Percentiles rank a stretch among this genome's conserved stretches.
These are phyloP conservation scores for Cryptosporidium ryanae DNA, from an alignment of 169 alveolate species.

Conservation along the genomic window DNA sequence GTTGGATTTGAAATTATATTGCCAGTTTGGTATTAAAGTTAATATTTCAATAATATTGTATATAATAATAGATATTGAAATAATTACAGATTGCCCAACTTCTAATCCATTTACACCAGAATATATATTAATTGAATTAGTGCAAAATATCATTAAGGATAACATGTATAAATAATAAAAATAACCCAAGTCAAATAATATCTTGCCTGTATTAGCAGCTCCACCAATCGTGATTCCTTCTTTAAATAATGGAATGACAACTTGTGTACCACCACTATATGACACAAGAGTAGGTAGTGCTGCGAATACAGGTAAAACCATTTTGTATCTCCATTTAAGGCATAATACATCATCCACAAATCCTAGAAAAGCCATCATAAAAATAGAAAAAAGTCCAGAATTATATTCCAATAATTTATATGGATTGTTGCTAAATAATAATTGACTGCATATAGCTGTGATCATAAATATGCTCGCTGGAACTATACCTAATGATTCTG, in stretches of 20 bases:
- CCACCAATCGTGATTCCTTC: constrained; percentile 55
- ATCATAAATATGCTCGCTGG: constrained; percentile 87
- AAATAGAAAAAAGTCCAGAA: constrained; percentile 88
- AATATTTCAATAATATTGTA: constrained; percentile 87
- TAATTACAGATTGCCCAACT: constrained; percentile 91
- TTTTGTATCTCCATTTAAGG: constrained; percentile 92
- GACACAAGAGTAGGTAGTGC: constrained; percentile 89
- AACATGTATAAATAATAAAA: constrained; percentile 88
- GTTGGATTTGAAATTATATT: constrained; percentile 74
- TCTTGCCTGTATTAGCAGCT: constrained; percentile 78
- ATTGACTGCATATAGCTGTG: constrained; percentile 82
- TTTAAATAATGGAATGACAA: constrained; percentile 84
- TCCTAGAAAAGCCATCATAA: constrained; percentile 90
- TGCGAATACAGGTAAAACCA: constrained; percentile 90
- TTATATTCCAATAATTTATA: constrained; percentile 83
- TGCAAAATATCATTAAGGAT: constrained; percentile 87
- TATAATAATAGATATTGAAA: constrained; percentile 85
- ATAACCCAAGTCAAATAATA: constrained; percentile 85
- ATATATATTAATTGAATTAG: constrained; percentile 93
- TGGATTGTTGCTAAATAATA: constrained; percentile 79
- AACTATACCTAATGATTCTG: constrained; percentile 92
- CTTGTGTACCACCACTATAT: constrained; percentile 89
- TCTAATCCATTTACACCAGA: constrained; percentile 96
- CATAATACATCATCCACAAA: constrained; percentile 92
- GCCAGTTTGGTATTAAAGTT: constrained; percentile 64